Evolutionary conservation across 2,329 filamentous ascomycete genomes (phyloP).

Genomic region (Colletotrichum sp.): DNA sequence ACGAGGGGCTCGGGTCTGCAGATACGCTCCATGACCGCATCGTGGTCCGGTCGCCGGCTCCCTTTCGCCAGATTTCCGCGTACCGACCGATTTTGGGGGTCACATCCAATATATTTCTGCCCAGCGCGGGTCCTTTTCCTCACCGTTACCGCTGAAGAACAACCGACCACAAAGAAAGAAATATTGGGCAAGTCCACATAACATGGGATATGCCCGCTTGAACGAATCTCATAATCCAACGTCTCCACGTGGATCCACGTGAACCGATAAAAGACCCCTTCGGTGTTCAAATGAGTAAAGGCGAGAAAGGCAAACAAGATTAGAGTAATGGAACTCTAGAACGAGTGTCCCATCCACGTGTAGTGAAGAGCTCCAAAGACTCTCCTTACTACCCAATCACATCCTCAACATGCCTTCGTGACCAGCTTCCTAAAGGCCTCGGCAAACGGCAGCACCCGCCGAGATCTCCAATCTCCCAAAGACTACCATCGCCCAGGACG

Average conservation of each 20-base stretch:
- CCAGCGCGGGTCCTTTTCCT: not conserved
- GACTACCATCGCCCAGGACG: not conserved
- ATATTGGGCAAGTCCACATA: not conserved
- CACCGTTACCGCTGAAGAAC: not conserved
- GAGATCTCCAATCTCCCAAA: not conserved
- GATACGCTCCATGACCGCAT: not conserved
- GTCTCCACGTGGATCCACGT: slow-evolving; percentile 8
- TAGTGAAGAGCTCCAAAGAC: not conserved
- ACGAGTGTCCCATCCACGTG: not conserved
- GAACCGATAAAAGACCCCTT: not conserved
- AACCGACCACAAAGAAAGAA: not conserved
- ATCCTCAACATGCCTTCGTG: not conserved
- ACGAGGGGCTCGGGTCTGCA: not conserved
- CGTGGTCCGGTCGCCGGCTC: not conserved
- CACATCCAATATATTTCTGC: not conserved
- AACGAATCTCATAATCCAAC: not conserved
- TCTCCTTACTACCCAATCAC: not conserved
- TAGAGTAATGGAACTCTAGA: not conserved
- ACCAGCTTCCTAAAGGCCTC: not conserved
- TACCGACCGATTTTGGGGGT: not conserved
- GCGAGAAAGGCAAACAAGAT: not conserved
- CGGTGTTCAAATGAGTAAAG: not conserved
- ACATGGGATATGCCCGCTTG: not conserved
- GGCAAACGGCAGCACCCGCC: not conserved
- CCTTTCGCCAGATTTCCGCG: not conserved